phyloP scores from a whole-genome alignment of 108 stramenopile species.

The Skeletonema grethae region DNA sequence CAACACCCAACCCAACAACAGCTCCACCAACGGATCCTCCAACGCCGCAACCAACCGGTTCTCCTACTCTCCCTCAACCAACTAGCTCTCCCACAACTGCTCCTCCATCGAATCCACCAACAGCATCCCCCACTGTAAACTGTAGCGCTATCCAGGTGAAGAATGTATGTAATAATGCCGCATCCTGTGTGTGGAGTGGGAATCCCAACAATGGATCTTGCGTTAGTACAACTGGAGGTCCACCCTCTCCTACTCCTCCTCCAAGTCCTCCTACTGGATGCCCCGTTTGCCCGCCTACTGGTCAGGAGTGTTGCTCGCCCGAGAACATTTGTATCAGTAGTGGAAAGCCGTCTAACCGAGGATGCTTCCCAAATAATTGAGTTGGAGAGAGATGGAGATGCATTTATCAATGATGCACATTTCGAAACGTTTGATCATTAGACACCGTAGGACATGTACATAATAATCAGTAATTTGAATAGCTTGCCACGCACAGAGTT shows the following conservation, averaged over 20 bases:
- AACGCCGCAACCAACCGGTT: background rate
- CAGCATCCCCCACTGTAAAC: background rate
- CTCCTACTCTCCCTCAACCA: background rate
- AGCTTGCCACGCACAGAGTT: no score
- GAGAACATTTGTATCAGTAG: background rate
- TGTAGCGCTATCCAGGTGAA: background rate
- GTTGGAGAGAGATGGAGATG: background rate
- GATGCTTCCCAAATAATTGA: background rate
- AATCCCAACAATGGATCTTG: background rate
- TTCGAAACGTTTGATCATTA: background rate
- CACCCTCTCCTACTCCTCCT: background rate
- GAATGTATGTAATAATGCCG: background rate
- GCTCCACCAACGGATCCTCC: slow-evolving; percentile 1
- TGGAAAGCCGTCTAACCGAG: background rate
- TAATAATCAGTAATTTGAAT: no score
- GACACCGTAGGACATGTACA: background rate
- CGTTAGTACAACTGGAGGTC: no score
- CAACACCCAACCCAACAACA: background rate
- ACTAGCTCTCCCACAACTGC: background rate
- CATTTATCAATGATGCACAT: no score
- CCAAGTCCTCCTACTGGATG: background rate
- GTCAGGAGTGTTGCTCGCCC: background rate
- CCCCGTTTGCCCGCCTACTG: background rate
- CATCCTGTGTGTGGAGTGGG: background rate
- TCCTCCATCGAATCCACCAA: background rate